Conservation (phyloP, 2,329 filamentous ascomycete genomes). For the Xylariaceae sp. region DNA sequence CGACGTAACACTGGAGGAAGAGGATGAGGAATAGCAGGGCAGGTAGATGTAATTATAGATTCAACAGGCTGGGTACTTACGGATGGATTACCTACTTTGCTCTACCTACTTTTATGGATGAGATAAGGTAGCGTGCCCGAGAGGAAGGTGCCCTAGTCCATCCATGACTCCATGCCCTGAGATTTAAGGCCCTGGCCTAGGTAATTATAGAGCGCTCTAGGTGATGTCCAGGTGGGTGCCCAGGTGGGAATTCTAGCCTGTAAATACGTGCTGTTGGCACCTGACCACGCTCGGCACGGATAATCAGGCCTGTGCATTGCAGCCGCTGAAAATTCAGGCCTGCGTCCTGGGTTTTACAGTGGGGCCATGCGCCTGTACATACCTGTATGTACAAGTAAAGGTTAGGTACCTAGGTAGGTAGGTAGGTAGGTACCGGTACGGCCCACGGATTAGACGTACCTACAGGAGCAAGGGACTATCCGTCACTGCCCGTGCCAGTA, state of each 20-base stretch:
- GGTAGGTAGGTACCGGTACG: not conserved
- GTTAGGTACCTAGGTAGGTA: not conserved
- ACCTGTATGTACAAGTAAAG: not conserved
- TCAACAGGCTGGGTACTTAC: not conserved
- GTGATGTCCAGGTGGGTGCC: not conserved
- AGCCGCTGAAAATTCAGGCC: not conserved
- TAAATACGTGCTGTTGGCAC: not conserved
- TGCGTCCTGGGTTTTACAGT: not conserved
- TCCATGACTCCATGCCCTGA: not conserved
- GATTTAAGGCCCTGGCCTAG: not conserved
- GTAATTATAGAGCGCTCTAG: not conserved
- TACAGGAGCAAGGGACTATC: too few species aligned
- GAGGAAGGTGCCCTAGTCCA: not conserved
- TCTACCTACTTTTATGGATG: not conserved
- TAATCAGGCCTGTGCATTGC: not conserved
- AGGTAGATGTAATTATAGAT: not conserved
- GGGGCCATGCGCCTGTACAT: not conserved
- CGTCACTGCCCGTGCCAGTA: too few species aligned
- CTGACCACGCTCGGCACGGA: not conserved
- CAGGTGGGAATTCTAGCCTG: not conserved
- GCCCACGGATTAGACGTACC: too few species aligned
- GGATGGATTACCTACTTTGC: too few species aligned
- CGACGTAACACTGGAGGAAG: constrained; percentile 21
- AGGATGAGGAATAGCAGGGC: not conserved
- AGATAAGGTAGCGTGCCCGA: not conserved